A percentile compares a stretch with the other conserved stretches of the same genome.
These are phyloP conservation scores for Suillus clintonianus DNA, from an alignment of 768 basidiomycete species.

Conservation along the genomic window DNA sequence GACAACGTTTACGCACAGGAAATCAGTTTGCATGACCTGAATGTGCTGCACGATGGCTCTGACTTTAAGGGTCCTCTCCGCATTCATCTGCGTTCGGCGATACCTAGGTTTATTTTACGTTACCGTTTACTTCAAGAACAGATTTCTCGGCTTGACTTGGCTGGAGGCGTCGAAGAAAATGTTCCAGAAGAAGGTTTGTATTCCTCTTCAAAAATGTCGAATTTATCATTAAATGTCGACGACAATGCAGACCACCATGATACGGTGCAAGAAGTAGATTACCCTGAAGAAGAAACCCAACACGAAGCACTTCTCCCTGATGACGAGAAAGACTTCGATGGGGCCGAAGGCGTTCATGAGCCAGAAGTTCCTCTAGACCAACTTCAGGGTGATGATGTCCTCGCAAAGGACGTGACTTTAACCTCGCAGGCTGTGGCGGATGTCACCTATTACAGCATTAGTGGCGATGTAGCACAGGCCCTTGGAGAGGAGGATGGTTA, in stretches of 20 bases:
- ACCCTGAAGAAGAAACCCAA: background rate
- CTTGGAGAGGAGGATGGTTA: constrained; percentile 25
- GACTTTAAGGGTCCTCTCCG: constrained; percentile 64
- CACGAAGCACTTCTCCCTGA: constrained; percentile 4
- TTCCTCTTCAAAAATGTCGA: background rate
- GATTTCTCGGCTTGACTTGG: constrained; percentile 41
- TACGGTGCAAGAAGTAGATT: constrained; percentile 9
- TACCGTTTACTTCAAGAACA: constrained; percentile 67
- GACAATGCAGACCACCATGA: constrained; percentile 1
- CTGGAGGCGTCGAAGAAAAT: constrained; percentile 14
- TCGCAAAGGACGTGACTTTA: background rate
- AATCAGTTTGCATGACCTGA: constrained; percentile 71
- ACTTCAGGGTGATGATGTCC: constrained; percentile 8
- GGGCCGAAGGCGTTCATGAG: constrained; percentile 8
- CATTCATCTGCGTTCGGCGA: constrained; percentile 47
- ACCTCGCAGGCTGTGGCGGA: constrained; percentile 12
- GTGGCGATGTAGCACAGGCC: constrained; percentile 12
- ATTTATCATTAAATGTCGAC: background rate
- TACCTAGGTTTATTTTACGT: constrained; percentile 66
- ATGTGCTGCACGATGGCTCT: constrained; percentile 67
- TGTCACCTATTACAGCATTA: constrained; percentile 18
- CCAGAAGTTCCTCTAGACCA: background rate
- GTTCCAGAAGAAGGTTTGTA: constrained; percentile 23
- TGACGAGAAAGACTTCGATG: background rate
- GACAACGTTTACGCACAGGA: constrained; percentile 72